Evolutionary conservation across 2,329 filamentous ascomycete genomes (phyloP), one percentile per base, ranked within the genome.

Genomic region (Gnomoniopsis smithogilvyi): DNA sequence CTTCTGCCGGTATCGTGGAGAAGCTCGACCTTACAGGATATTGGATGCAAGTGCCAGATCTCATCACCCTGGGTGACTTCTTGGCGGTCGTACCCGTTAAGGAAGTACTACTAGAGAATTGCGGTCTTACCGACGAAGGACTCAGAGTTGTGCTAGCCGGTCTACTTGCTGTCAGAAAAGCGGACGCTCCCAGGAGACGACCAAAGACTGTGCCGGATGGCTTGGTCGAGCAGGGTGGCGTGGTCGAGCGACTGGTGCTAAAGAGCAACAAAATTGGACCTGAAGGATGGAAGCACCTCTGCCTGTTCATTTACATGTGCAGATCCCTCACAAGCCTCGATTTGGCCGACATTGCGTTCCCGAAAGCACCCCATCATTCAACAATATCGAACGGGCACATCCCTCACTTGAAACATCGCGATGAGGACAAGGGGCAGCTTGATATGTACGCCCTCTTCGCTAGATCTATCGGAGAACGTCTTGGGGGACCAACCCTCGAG

Each of bases 281-380:
- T 0, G 89, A 96, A 63, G 95, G 94, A 17, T 99, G 95, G 95
- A 92, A 89, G 67, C 87, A 98, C 69, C 87, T 98, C 59, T 89
- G 89, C 45, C 78, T 96, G 7, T 99, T 98, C 70, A 80, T 96
- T 54, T 91, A 96, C 73, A 88, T 97, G 78, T 96, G 91, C 66
- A 88, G 87, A 62, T 92, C 92, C 1, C 79, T 99, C 58, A 93
- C 92, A 71, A 89, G 84, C 6, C 83, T 98, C 24, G 95, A 99
- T 71, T 72, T 98, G 30, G 96, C 93, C 1, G 89, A 91, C 67
- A 88, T 96, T 60, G 83, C 85, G 2, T 94, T 98, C 64, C 92
- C 91, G 1, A 67, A 64, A 6, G 62, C 66, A 17, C 61, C 66
- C 12, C 66, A 65, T 14, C 64, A 65, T 14, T 64, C 65, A 14